Evolutionary conservation across 192 early-diverging fungal species (phyloP), one percentile per base, ranked within the genome.

Genomic region (Podila clonocystis): DNA sequence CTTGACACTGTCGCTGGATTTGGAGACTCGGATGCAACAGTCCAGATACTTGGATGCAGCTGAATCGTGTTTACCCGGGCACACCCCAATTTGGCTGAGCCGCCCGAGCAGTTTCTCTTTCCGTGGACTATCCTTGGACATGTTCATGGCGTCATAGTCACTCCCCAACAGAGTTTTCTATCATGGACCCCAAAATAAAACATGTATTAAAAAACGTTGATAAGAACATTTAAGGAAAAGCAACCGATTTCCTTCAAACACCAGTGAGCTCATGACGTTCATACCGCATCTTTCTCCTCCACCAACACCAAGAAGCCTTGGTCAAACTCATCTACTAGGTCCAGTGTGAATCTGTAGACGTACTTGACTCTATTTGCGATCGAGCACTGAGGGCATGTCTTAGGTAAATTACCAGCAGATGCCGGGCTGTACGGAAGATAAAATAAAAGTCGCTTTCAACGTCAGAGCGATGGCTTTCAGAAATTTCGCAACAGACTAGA

Each of bases 241-340:
- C 50, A 52, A 17, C 20, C 7, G 7, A 3, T 22, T n/a, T 6
- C 20, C 50, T 20, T n/a, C n/a, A 52, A 52, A 36, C 34, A 36
- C 8, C 34, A 36, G 34, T 9, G 34, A 36, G 9, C 9, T 36
- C 8, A 36, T 11, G 8, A 26, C 19, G 0, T 8, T 63, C 70
- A 58, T 72, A 79, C 75, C 30, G 70, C 70, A 26, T 50, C 24
- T 0, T 71, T 60, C 36, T 72, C 38, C n/a, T 72, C 70, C 20
- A 79, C 65, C 26, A 66, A 20, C 11, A 71, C 75, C 30, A 55
- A 7, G 34, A 48, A 62, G 0, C 6, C 17, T 65, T 79, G 70
- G 1, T 58, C 24, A 13, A 79, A 24, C 17, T 71, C 75, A 20
- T 79, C 75, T 49, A 36, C 30, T 1, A 79, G 24, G 11, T 31